Evolutionary conservation across 257 asterid species (phyloP).

Genomic region (Przewalskia tangutica): DNA sequence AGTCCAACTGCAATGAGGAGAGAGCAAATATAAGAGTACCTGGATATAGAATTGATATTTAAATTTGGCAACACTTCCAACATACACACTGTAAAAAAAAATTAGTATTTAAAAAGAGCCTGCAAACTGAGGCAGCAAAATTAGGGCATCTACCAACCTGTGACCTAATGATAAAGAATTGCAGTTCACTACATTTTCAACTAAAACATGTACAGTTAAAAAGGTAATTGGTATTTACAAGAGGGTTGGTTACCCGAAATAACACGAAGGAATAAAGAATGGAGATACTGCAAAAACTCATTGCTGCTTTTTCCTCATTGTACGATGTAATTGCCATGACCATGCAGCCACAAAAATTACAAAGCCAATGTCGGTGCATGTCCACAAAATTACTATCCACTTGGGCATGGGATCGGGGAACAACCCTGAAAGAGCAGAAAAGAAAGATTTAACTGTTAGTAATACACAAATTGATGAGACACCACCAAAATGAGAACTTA

Average conservation of each 20-base stretch:
- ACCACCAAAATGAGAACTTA: neutral
- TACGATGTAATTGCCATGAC: constrained; percentile 72
- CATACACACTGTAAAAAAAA: neutral
- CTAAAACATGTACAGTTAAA: constrained; percentile 29
- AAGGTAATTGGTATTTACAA: constrained; percentile 40
- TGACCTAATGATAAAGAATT: neutral
- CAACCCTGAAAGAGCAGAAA: constrained; percentile 35
- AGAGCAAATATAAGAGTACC: neutral
- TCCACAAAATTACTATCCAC: constrained; percentile 78
- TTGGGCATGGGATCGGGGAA: constrained; percentile 74
- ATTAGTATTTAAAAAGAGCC: neutral
- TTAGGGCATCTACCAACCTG: neutral
- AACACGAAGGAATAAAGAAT: constrained; percentile 10
- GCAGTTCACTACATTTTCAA: neutral
- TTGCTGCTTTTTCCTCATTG: constrained; percentile 54
- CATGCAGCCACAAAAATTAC: constrained; percentile 47
- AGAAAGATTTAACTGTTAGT: neutral
- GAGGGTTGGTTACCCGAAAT: constrained; percentile 14
- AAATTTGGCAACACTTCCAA: constrained; percentile 27
- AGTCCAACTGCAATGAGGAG: neutral
- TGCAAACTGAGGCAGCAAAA: constrained; percentile 2
- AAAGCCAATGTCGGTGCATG: constrained; percentile 41
- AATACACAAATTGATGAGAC: neutral
- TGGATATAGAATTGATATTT: neutral
- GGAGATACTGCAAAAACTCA: constrained; percentile 26